phyloP scores from a whole-genome alignment of 331 rosid genomes.

The Ulmus americana region DNA sequence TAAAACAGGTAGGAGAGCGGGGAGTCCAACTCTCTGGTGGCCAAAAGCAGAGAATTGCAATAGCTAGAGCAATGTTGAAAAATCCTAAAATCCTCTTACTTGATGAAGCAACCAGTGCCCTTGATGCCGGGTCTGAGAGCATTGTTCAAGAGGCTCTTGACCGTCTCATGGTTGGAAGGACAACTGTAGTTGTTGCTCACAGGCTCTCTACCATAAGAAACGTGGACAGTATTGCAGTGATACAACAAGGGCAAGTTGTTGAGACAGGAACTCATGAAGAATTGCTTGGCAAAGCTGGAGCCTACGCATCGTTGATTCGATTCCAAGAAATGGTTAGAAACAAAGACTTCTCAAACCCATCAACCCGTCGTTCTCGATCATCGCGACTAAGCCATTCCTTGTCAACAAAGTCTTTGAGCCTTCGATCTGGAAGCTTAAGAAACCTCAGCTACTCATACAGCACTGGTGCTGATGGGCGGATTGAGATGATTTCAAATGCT shows the following conservation, averaged over 20 bases:
- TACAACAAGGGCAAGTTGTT: conserved; percentile 91
- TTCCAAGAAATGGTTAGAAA: conserved; percentile 93
- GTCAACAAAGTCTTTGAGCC: conserved; percentile 87
- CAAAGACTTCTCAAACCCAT: conserved; percentile 78
- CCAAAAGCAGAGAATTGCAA: conserved; percentile 92
- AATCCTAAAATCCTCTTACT: conserved; percentile 87
- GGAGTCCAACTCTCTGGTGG: conserved; percentile 97
- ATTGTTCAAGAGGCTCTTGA: conserved; percentile 96
- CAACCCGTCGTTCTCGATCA: conserved; percentile 74
- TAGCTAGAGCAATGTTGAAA: conserved; percentile 94
- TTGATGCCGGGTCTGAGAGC: conserved; percentile 92
- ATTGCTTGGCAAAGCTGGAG: conserved; percentile 69
- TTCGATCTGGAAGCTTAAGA: conserved; percentile 84
- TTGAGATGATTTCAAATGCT: conserved; percentile 95
- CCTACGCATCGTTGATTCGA: conserved; percentile 77
- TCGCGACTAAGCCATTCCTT: conserved; percentile 83
- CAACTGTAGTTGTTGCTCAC: conserved; percentile 91
- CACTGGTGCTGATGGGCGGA: conserved; percentile 90
- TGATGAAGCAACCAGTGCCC: conserved; percentile 98
- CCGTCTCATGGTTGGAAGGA: conserved; percentile 89
- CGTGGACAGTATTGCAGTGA: conserved; percentile 90
- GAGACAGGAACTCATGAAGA: conserved; percentile 98
- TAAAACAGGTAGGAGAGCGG: conserved; percentile 80
- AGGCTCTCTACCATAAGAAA: conserved; percentile 85
- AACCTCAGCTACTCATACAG: conserved; percentile 89